Percentiles rank a stretch among this genome's conserved stretches.
These are phyloP conservation scores for Metschnikowia sp. DNA, from an alignment of 805 yeast species.

Conservation along the genomic window DNA sequence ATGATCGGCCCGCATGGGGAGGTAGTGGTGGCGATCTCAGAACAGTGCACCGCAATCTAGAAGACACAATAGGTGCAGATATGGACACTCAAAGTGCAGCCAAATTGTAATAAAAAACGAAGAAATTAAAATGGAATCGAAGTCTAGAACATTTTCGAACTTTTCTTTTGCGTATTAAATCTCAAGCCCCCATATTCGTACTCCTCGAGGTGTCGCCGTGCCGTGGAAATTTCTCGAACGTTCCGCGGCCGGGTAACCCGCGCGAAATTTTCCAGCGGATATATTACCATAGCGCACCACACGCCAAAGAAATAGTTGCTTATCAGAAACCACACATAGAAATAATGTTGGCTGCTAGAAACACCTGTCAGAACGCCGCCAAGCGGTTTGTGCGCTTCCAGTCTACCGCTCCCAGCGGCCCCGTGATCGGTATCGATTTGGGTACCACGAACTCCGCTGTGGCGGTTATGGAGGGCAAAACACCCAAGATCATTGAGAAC, in stretches of 20 bases:
- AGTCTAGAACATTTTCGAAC: no score
- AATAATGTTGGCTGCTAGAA: constrained; percentile 43
- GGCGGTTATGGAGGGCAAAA: constrained; percentile 75
- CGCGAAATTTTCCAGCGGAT: constrained; percentile 19
- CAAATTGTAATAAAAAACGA: no score
- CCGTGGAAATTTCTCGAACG: constrained; percentile 18
- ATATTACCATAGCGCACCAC: constrained; percentile 6
- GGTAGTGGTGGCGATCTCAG: no score
- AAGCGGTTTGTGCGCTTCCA: constrained; percentile 30
- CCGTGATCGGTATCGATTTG: constrained; percentile 80
- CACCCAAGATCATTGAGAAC: constrained; percentile 77
- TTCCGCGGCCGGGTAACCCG: constrained; percentile 23
- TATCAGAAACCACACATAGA: neutral
- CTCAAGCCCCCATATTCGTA: no score
- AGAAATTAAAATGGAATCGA: no score
- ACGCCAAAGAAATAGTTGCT: neutral
- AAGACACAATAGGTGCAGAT: no score
- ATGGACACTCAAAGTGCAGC: no score
- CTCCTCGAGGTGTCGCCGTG: no score
- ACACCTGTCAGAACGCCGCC: constrained; percentile 34
- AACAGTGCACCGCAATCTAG: no score
- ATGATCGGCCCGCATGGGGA: no score
- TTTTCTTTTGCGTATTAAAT: no score
- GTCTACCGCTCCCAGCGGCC: constrained; percentile 31
- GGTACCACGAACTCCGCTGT: constrained; percentile 92